Evolutionary conservation across 441 rosid genomes (phyloP).

Genomic region (Brassica hybrid): DNA sequence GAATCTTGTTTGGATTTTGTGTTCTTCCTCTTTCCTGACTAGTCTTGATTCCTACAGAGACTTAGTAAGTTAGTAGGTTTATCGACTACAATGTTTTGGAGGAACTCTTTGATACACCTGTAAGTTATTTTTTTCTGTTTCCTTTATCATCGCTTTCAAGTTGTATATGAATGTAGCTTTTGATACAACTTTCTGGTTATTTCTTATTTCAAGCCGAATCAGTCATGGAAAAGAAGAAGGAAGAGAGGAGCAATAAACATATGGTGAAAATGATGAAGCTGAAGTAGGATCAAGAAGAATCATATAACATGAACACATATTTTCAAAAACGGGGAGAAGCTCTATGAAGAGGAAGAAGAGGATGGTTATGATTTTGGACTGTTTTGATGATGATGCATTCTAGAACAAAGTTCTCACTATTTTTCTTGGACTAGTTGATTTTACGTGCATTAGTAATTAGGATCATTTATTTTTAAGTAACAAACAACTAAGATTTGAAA

Average conservation of each 20-base stretch:
- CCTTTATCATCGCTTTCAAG: neutral
- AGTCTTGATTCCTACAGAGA: conserved; percentile 51
- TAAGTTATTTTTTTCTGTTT: conserved; percentile 38
- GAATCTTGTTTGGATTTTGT: neutral
- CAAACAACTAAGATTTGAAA: neutral
- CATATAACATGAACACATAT: too few relatives aligned
- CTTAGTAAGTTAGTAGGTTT: conserved; percentile 46
- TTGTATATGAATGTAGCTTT: neutral
- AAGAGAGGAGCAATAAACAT: conserved; percentile 6
- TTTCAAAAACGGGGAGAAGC: too few relatives aligned
- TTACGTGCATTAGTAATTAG: neutral
- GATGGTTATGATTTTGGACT: too few relatives aligned
- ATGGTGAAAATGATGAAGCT: too few relatives aligned
- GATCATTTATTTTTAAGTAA: neutral
- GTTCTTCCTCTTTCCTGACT: conserved; percentile 8
- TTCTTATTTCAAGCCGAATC: conserved; percentile 4
- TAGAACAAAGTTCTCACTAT: too few relatives aligned
- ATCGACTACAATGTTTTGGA: conserved; percentile 71
- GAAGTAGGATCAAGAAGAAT: too few relatives aligned
- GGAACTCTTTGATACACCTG: conserved; percentile 66
- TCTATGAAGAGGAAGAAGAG: too few relatives aligned
- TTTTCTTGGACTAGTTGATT: too few relatives aligned
- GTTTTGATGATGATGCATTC: neutral
- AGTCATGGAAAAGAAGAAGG: conserved; percentile 15
- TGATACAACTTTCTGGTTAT: neutral